Base-by-base conservation (phyloP, 768 basidiomycete genomes). In the Aureoboletus auriporus region DNA sequence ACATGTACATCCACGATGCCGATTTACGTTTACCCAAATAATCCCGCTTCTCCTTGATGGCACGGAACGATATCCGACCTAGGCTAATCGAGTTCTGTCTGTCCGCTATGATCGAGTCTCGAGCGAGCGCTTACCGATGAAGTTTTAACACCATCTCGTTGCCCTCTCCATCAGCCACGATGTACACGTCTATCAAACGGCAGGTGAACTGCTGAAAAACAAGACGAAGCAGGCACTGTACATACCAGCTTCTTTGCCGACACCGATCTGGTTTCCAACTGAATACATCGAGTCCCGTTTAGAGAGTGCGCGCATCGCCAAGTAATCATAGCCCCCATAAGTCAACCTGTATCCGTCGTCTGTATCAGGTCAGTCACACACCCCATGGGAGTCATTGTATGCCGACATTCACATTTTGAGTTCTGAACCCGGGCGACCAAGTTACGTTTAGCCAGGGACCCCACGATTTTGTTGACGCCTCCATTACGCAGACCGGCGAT, bases 1-100 rank as follows among this genome's bases (percentile, higher is more conserved):
- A 94, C 90, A 99, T 91, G 70, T 97, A 98, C 93, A 98, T 96
- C 96, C 96, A 99, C 14, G 91, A 91, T 1, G 96, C 95, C 14
- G 87, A 90, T 68, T 93, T 93, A 36, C 96, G 80, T 67, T 93
- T 95, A 20, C 94, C 92, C 47, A 99, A 73, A 64, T 98, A 99
- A 63, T 99, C 96, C 51, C 96, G 77, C 63, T 98, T 98, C 59
- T 86, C 79, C 70, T 99, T 99, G 71, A 99, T 93, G 0, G 92
- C 84, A 36, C 96, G 85, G 71, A 99, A 99, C 0, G 94, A 97
- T 57, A 97, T 83, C n/a, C 96, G 88, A 30, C 96, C 96, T 14
- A 98, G 79, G 36, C 96, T 97, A 64, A 13, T 51, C 33, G 33
- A 4, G 47, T 42, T 50, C n/a, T 11, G 49, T 56, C 43, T 52